phyloP scores from a whole-genome alignment of 1,284 basidiomycete species.

The Malassezia dermatis region DNA sequence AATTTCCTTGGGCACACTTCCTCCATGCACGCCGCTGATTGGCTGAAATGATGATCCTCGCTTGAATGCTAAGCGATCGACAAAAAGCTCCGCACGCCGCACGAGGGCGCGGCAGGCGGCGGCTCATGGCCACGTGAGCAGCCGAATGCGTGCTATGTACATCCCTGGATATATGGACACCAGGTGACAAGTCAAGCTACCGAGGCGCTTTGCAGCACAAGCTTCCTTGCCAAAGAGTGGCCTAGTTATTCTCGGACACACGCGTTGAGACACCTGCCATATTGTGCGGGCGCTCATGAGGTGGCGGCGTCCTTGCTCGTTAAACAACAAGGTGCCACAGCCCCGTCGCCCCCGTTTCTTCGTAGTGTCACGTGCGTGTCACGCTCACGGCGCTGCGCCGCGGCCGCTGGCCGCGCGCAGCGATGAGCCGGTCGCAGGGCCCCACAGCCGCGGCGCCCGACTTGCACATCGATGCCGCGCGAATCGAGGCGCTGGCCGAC shows the following conservation, averaged over 20 bases:
- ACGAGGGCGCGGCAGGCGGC: too few species aligned
- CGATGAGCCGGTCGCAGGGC: not conserved
- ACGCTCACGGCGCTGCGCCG: not conserved
- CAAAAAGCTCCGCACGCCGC: not conserved
- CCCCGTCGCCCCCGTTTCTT: not conserved
- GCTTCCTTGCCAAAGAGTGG: slow-evolving; percentile 19
- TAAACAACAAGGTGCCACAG: slow-evolving; percentile 13
- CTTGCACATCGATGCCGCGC: not conserved
- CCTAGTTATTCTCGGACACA: slow-evolving; percentile 10
- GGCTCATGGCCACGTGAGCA: too few species aligned
- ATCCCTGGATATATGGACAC: slow-evolving; percentile 13
- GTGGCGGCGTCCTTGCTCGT: slow-evolving; percentile 12
- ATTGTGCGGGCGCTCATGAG: slow-evolving; percentile 14
- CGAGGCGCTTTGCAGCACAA: slow-evolving; percentile 17
- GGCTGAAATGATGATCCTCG: not conserved
- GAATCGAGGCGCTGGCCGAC: not conserved
- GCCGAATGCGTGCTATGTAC: not conserved
- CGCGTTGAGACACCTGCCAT: slow-evolving; percentile 12
- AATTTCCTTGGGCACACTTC: not conserved
- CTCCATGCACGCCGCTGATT: not conserved
- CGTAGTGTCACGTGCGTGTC: not conserved
- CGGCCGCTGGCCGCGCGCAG: not conserved
- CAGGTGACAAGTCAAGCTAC: slow-evolving; percentile 20
- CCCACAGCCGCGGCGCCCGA: not conserved
- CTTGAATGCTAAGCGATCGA: not conserved